Evolutionary conservation across 371 early-diverging fungal genomes (phyloP).

Genomic region (Chytridium lagenaria): DNA sequence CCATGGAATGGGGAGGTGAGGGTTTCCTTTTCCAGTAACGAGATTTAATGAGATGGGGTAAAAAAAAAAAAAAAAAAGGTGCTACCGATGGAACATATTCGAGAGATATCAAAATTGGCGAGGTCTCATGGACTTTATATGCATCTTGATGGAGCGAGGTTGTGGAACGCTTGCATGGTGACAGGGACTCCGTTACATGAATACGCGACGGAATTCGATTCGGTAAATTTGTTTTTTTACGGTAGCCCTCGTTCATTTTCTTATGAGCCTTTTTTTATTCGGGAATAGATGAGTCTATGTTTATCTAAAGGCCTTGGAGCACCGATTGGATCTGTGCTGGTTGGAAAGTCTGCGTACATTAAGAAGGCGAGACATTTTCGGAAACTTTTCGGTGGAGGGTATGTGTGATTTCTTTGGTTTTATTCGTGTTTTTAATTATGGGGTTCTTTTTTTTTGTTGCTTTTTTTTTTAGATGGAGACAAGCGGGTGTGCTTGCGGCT

Average conservation of each 20-base stretch:
- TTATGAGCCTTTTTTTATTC: background rate
- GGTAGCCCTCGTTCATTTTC: too few relatives aligned
- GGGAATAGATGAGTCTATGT: slow-evolving; percentile 71
- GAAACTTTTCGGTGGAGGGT: slow-evolving; percentile 91
- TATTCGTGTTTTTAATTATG: background rate
- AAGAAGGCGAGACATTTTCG: slow-evolving; percentile 83
- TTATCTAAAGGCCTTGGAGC: slow-evolving; percentile 89
- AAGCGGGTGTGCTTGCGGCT: slow-evolving; percentile 59
- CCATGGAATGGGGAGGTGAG: slow-evolving; percentile 77
- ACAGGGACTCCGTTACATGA: slow-evolving; percentile 72
- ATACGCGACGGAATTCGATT: slow-evolving; percentile 79
- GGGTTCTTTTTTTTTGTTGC: background rate
- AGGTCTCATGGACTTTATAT: slow-evolving; percentile 66
- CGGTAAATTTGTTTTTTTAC: slow-evolving; percentile 55
- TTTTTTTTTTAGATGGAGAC: slow-evolving; percentile 27
- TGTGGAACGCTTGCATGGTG: slow-evolving; percentile 84
- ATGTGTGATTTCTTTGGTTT: slow-evolving; percentile 13
- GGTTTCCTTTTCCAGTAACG: too few relatives aligned
- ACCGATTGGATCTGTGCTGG: slow-evolving; percentile 89
- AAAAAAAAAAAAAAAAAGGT: too few relatives aligned
- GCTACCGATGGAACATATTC: slow-evolving; percentile 76
- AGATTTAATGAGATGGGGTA: too few relatives aligned
- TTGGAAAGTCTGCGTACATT: slow-evolving; percentile 71
- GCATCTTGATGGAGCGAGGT: slow-evolving; percentile 91
- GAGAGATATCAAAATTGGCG: slow-evolving; percentile 68